Base-by-base conservation (phyloP, 2,329 filamentous ascomycete species). In the Claviceps humidiphila region DNA sequence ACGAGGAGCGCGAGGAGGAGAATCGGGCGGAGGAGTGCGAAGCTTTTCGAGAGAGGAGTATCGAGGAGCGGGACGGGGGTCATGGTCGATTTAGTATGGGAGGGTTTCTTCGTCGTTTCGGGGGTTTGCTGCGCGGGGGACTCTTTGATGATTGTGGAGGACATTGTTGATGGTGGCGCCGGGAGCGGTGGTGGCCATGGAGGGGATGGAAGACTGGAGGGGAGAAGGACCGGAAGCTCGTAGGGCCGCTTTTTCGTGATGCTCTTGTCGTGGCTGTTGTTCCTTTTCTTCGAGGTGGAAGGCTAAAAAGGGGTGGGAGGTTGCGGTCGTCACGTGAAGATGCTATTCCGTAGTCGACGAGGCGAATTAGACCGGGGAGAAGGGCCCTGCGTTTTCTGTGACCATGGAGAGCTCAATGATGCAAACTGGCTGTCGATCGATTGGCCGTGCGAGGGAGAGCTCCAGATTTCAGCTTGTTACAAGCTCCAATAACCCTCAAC, bases 11-110 rank as follows among this genome's bases (percentile, higher is more conserved):
- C 76, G 34, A 87, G 74, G 34, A 94, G 73, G 11, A 89, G 67
- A 26, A 76, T 67, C 0, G 87, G 84, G 58, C 94, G 86, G 20
- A 81, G 66, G 61, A 87, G 75, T 13, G 83, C 79, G 62, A 85
- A 77, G 22, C 76, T 63, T 53, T 70, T 64, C 9, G 73, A 70
- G 45, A 64, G 57, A 16, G 68, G 61, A 38, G 63, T 68, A 52
- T 68, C 60, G 50, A 71, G 58, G 38, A 68, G 63, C 26, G 66
- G 61, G 53, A 75, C 61, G 2, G 72, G 65, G 20, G 68, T 63
- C 17, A 71, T 62, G 11, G 59, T 56, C 39, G 45, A 11, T 24
- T 47, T 47, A 11, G 60, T 61, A 26, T 16, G 22, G 13, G 61
- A 60, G 40, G 55, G 49, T 46, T 64, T 66, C 11, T 26, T 47